A percentile compares a stretch with the other conserved stretches of the same genome.
phyloP scores from a whole-genome alignment of 2,329 filamentous ascomycete species.

The Lecanosticta acicola region DNA sequence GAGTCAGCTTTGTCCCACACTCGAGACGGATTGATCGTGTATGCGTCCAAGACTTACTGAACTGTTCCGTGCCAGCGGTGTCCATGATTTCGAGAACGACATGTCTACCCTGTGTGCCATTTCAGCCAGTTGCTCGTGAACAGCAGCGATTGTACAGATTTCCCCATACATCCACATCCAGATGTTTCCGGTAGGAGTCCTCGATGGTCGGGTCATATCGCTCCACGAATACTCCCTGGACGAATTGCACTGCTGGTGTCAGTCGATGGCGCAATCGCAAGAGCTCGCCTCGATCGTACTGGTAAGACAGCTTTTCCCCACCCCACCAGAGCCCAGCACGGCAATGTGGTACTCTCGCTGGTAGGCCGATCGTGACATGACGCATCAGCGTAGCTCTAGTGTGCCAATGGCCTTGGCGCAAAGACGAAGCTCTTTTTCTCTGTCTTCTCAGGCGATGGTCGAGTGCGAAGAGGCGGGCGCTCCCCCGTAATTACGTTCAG shows the following conservation, averaged over 20 bases:
- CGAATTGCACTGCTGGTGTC: constrained; percentile 89
- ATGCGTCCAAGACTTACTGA: constrained; percentile 59
- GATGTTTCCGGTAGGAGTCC: constrained; percentile 55
- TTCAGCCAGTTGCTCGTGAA: not conserved
- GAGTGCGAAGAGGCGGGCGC: no score
- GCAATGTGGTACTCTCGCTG: constrained; percentile 69
- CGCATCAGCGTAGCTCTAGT: constrained; percentile 8
- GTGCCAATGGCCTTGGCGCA: not conserved
- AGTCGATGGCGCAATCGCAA: constrained; percentile 9
- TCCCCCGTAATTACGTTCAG: no score
- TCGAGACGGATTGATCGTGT: no score
- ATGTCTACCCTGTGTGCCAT: constrained; percentile 63
- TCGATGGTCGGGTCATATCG: constrained; percentile 59
- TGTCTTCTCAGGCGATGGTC: no score
- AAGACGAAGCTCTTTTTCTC: no score
- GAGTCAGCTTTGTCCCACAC: no score
- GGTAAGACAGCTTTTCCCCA: constrained; percentile 88
- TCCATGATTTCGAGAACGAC: constrained; percentile 88
- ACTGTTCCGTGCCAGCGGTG: constrained; percentile 87
- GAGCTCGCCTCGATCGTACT: constrained; percentile 52
- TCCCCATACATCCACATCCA: constrained; percentile 72
- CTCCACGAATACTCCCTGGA: constrained; percentile 92
- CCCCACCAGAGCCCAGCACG: constrained; percentile 76
- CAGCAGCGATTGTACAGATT: not conserved
- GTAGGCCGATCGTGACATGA: constrained; percentile 29